These are phyloP conservation scores for Debaryomyces nepalensis DNA, from an alignment of 1,139 yeast genomes.

Conservation along the genomic window DNA sequence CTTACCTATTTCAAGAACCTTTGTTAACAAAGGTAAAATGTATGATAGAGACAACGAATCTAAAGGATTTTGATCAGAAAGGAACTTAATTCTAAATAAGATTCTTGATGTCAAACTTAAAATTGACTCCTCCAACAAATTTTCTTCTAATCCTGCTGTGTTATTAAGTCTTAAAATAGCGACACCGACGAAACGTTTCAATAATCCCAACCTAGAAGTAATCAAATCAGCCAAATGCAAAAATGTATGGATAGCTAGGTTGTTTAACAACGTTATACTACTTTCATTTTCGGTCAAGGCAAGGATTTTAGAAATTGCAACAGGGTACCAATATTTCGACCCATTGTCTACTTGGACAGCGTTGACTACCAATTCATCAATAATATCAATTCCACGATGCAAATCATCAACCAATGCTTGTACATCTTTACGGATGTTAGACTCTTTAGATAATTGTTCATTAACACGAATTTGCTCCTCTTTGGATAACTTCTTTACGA, in stretches of 20 bases:
- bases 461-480: conserved; percentile 72
- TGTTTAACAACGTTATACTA: conserved; percentile 46
- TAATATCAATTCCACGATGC: conserved; percentile 54
- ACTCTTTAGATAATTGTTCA: conserved; percentile 66
- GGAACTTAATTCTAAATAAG: conserved; percentile 74
- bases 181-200: conserved; percentile 63
- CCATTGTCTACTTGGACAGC: conserved; percentile 69
- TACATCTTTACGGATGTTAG: conserved; percentile 54
- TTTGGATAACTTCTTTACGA: conserved; percentile 62
- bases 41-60: conserved; percentile 73
- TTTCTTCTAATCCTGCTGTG: conserved; percentile 43
- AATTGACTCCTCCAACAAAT: conserved; percentile 55
- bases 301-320: conserved; percentile 54
- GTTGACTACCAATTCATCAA: conserved; percentile 55
- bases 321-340: conserved; percentile 71
- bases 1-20: conserved; percentile 65
- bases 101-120: conserved; percentile 63
- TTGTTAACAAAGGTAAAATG: conserved; percentile 71
- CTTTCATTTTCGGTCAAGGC: conserved; percentile 40
- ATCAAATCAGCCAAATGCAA: conserved; percentile 47
- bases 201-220: conserved; percentile 54
- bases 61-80: conserved; percentile 73
- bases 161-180: conserved; percentile 63
- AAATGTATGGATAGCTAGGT: conserved; percentile 41
- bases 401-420: conserved; percentile 40